A percentile compares a stretch with the other conserved stretches of the same genome.
These are phyloP conservation scores for Cercospora nicotianae DNA, from an alignment of 2,329 filamentous ascomycete genomes.

Conservation along the genomic window DNA sequence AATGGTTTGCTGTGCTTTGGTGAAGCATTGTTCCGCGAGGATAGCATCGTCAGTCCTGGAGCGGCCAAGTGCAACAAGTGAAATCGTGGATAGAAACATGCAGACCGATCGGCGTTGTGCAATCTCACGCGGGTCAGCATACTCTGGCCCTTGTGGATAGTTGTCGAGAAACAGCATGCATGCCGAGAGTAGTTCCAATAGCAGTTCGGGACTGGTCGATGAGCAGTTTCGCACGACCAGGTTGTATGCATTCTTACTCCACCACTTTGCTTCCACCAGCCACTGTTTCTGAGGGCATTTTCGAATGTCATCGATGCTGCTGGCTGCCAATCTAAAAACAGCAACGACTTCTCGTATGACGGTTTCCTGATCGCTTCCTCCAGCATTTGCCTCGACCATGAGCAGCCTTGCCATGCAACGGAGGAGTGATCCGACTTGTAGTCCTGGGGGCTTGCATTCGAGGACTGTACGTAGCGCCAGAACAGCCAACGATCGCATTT, in stretches of 20 bases:
- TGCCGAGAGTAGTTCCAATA: slow-evolving; percentile 56
- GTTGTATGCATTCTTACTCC: slow-evolving; percentile 80
- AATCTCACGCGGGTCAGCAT: slow-evolving; percentile 19
- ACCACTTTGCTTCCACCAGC: slow-evolving; percentile 73
- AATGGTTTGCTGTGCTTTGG: slow-evolving; percentile 61
- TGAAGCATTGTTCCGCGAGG: slow-evolving; percentile 61
- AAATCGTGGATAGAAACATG: slow-evolving; percentile 62
- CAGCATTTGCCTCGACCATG: slow-evolving; percentile 41
- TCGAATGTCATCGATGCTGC: slow-evolving; percentile 47
- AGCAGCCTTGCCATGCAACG: slow-evolving; percentile 56
- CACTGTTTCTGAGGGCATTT: slow-evolving; percentile 43
- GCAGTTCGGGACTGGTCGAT: slow-evolving; percentile 56
- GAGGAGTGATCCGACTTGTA: slow-evolving; percentile 65
- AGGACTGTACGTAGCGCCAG: slow-evolving; percentile 61
- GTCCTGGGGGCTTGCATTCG: slow-evolving; percentile 52
- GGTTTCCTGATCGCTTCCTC: slow-evolving; percentile 23
- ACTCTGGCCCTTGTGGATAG: slow-evolving; percentile 24
- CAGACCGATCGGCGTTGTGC: slow-evolving; percentile 65
- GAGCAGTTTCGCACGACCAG: slow-evolving; percentile 64
- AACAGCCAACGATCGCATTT: slow-evolving; percentile 62
- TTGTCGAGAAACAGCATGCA: slow-evolving; percentile 41
- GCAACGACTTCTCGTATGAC: slow-evolving; percentile 54
- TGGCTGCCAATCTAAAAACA: slow-evolving; percentile 54
- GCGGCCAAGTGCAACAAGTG: slow-evolving; percentile 51
- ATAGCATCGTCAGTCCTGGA: slow-evolving; percentile 46